Evolutionary conservation across 495 filamentous ascomycete species (phyloP).

Genomic region (Talaromyces liani): DNA sequence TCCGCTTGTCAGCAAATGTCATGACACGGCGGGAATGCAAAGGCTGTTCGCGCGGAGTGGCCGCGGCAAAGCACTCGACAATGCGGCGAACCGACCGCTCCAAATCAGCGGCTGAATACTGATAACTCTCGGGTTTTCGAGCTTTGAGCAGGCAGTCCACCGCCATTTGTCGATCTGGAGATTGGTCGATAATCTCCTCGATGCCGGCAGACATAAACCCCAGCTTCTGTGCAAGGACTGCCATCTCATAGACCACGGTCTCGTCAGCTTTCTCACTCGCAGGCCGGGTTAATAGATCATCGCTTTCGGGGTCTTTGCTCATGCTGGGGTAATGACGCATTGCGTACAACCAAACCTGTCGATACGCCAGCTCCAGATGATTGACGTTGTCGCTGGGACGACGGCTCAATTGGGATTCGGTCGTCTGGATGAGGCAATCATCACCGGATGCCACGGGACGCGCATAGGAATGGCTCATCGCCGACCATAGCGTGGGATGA

Average conservation of each 20-base stretch:
- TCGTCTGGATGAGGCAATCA: conserved; percentile 17
- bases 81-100: conserved; percentile 17
- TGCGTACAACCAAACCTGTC: conserved; percentile 20
- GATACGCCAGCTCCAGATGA: conserved; percentile 11
- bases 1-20: conserved; percentile 10
- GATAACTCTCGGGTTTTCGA: conserved; percentile 20
- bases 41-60: conserved; percentile 11
- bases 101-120: conserved; percentile 17
- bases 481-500: conserved; percentile 13
- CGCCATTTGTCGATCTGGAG: conserved; percentile 24
- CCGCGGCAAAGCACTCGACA: conserved; percentile 19
- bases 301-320: conserved; percentile 12
- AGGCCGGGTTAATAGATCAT: conserved; percentile 18
- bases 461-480: background rate
- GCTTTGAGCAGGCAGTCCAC: conserved; percentile 23
- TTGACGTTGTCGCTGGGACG: background rate
- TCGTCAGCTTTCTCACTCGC: conserved; percentile 18
- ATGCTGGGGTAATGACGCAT: conserved; percentile 23
- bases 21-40: conserved; percentile 8
- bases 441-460: background rate
- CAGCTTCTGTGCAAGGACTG: conserved; percentile 17
- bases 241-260: conserved; percentile 20
- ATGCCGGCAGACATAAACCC: conserved; percentile 23
- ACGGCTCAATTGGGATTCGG: conserved; percentile 11
- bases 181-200: conserved; percentile 14